Evolutionary conservation across 305 asterid species (phyloP), one percentile per base, ranked within the genome.

Genomic region (Fraxinus paxiana): DNA sequence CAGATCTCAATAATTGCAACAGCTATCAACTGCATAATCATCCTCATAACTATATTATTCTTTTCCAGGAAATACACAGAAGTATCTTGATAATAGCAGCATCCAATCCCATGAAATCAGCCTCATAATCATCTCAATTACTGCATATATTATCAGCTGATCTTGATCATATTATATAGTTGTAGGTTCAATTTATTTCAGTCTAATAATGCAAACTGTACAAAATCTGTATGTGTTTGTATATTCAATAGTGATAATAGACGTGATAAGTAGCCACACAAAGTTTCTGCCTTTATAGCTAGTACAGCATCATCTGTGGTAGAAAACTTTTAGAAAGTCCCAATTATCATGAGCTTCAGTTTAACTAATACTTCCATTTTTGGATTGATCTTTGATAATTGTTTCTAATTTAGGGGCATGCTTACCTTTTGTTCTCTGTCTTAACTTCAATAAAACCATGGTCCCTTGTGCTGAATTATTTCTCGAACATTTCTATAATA

Each of bases 1-100:
- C 73, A 28, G 33, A 67, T 67, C 73, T 67, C 73, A 28, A 51
- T 51, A n/a, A 67, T 67, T 67, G 38, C 73, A 28, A 37, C 73
- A 13, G 8, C 73, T 8, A 67, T 28, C 73, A 26, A 34, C 73
- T 10, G 30, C 73, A 48, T 65, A 12, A 65, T 65, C 34, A 10
- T 65, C 73, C 73, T 65, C 37, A n/a, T 48, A 9, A 28, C 18
- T 61, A 8, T 61, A 61, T 13, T 8, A 13, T 65, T 8, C 35
- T 26, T 65, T 24, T 26, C 35, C 37, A 48, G 73, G 18, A 65
- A 65, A 65, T 5, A 4, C 9, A 65, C 26, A 1, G n/a, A 65
- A 65, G 73, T 13, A 65, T 65, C 73, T 65, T 26, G 37, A 24
- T 12, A 24, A 13, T 28, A 15, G 34, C 37, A 28, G 73, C 71